These are phyloP conservation scores for Gossypium arboreum DNA, from an alignment of 345 rosid species.

Conservation along the genomic window DNA sequence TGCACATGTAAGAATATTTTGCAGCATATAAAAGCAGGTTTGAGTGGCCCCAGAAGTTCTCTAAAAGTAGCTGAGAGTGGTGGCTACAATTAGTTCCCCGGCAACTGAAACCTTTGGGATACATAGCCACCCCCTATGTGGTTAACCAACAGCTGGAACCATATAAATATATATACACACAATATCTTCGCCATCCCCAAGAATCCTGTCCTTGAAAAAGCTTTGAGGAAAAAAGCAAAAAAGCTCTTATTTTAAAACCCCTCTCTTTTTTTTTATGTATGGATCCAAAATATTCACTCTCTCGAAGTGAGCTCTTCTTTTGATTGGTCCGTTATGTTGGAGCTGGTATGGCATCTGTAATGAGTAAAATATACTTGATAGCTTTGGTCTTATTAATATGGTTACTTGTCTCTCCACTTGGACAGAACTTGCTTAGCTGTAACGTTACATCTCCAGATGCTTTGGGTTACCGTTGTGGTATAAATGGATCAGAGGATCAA, in stretches of 20 bases:
- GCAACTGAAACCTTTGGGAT: conserved; percentile 21
- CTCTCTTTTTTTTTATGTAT: conserved; percentile 23
- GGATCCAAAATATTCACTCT: conserved; percentile 54
- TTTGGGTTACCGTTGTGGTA: conserved; percentile 45
- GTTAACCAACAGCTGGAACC: conserved; percentile 26
- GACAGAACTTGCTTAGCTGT: conserved; percentile 49
- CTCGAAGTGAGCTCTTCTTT: conserved; percentile 15
- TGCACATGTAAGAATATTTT: conserved; percentile 18
- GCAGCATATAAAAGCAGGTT: conserved; percentile 20
- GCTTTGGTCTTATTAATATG: conserved; percentile 39
- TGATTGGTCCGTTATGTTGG: conserved; percentile 14
- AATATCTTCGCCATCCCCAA: conserved; percentile 39
- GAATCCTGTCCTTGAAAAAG: conserved; percentile 37
- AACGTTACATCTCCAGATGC: conserved; percentile 40
- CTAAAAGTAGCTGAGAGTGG: conserved; percentile 13
- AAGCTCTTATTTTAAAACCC: conserved; percentile 9
- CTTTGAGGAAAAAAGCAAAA: conserved; percentile 9
- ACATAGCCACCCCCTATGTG: conserved; percentile 24
- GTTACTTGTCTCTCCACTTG: conserved; percentile 31
- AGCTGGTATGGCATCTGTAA: conserved; percentile 39
- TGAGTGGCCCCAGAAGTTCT: conserved; percentile 23
- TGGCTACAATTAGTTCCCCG: conserved; percentile 17
- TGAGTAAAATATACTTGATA: conserved; percentile 31
- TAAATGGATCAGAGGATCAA: conserved; percentile 28
- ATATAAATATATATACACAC: conserved; percentile 15